Conservation (phyloP, 495 filamentous ascomycete species). For the Hyaloscypha variabilis region DNA sequence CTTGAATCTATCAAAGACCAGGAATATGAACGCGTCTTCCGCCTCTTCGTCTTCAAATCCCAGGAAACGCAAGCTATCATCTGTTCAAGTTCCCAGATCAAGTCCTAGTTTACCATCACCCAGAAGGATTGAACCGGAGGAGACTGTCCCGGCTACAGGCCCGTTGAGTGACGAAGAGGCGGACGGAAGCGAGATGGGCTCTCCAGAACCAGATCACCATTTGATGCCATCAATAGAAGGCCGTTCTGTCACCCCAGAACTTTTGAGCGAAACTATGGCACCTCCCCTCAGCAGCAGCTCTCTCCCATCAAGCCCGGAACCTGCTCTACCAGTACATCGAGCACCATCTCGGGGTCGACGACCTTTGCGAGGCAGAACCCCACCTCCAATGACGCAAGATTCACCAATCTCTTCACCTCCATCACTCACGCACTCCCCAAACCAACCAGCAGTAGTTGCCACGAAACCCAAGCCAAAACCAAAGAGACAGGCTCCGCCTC, state of each 20-base stretch:
- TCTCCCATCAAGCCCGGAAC: conserved; percentile 26
- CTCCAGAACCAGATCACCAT: conserved; percentile 7
- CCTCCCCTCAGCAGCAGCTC: conserved; percentile 53
- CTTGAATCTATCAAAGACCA: conserved; percentile 44
- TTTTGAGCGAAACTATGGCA: conserved; percentile 52
- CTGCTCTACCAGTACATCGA: conserved; percentile 2
- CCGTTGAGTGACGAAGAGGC: conserved; percentile 19
- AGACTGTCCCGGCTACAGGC: conserved; percentile 21
- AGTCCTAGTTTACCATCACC: conserved; percentile 18
- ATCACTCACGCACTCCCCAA: conserved; percentile 40
- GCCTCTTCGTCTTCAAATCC: conserved; percentile 31
- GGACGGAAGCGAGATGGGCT: neutral
- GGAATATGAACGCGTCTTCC: conserved; percentile 17
- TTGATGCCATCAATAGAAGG: conserved; percentile 23
- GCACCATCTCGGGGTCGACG: conserved; percentile 16
- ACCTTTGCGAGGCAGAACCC: conserved; percentile 23
- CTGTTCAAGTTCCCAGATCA: conserved; percentile 29
- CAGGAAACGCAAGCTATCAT: conserved; percentile 40
- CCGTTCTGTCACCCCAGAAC: conserved; percentile 34
- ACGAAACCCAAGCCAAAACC: conserved; percentile 30
- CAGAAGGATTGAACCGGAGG: conserved; percentile 6
- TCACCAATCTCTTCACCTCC: conserved; percentile 33
- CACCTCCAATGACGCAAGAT: conserved; percentile 24
- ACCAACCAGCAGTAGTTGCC: conserved; percentile 35
- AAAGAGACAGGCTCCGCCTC: conserved; percentile 19